These are phyloP conservation scores for Penicillium expansum DNA, from an alignment of 2,329 filamentous ascomycete species.

Conservation along the genomic window DNA sequence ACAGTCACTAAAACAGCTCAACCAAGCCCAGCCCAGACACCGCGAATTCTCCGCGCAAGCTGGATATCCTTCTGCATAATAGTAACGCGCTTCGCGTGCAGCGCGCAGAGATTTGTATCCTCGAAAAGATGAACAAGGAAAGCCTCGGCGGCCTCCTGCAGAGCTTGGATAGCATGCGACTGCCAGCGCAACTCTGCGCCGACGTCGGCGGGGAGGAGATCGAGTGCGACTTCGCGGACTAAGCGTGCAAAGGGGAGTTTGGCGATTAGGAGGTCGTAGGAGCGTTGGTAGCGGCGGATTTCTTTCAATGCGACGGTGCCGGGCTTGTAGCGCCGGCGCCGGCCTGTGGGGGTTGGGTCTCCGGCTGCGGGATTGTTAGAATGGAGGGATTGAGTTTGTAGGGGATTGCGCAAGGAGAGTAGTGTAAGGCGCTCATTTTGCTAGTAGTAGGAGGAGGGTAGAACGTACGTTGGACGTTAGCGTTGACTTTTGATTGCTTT, in stretches of 20 bases:
- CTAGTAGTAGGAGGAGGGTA: background rate
- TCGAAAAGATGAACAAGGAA: slow-evolving; percentile 97
- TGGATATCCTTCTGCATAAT: slow-evolving; percentile 99
- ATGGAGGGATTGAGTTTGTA: background rate
- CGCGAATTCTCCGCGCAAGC: slow-evolving; percentile 75
- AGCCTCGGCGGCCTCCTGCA: slow-evolving; percentile 94
- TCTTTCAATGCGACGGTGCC: slow-evolving; percentile 87
- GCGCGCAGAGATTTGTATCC: slow-evolving; percentile 91
- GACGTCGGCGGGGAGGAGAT: slow-evolving; percentile 55
- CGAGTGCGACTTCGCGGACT: slow-evolving; percentile 54
- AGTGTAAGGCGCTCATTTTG: background rate
- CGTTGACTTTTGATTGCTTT: slow-evolving; percentile 22
- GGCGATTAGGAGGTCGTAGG: slow-evolving; percentile 78
- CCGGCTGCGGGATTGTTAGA: slow-evolving; percentile 55
- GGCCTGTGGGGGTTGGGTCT: slow-evolving; percentile 66
- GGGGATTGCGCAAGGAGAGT: background rate
- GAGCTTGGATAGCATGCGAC: slow-evolving; percentile 85
- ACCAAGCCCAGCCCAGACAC: slow-evolving; percentile 70
- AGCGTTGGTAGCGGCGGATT: slow-evolving; percentile 86
- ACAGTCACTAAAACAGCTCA: slow-evolving; percentile 28
- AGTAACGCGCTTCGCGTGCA: slow-evolving; percentile 93
- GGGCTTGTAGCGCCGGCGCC: slow-evolving; percentile 64
- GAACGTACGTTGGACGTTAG: slow-evolving; percentile 41
- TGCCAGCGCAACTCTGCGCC: slow-evolving; percentile 85
- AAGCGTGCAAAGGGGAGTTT: slow-evolving; percentile 52